Evolutionary conservation across 2,329 filamentous ascomycete species (phyloP), one percentile per base, ranked within the genome.

Genomic region (Polytolypa hystricis): DNA sequence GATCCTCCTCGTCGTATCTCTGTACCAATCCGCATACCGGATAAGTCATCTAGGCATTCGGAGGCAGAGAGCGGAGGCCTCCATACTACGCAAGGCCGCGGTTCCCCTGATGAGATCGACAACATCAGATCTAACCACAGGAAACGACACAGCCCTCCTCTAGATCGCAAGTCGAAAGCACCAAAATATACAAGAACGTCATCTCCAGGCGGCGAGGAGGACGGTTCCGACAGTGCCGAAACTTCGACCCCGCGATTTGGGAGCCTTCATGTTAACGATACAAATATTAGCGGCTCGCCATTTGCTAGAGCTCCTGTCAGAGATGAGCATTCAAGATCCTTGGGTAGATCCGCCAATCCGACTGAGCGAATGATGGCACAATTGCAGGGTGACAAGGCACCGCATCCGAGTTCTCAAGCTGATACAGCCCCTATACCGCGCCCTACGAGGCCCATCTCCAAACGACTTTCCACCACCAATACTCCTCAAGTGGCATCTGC

Each of bases 201-300:
- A 3, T 48, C 53, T 8, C 45, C 49, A 1, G 43, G 47, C 4
- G 41, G 44, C 4, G 55, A 56, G 7, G 47, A 54, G 19, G 33
- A 45, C 19, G 45, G 32, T 7, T 41, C 48, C 29, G 47, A 47
- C 7, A 48, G 47, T 29, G 42, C 40, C 15, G 47, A 46, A 16
- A 39, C 38, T 21, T 35, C 42, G 17, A 55, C 51, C 4, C 37
- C 32, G 33, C 41, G 52, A 11, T 49, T 44, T n/a, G 47, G 46
- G 9, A 44, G 47, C 37, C 40, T 39, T 33, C 53, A 53, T 41
- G 48, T 50, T 4, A 49, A 48, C 2, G 51, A 52, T 45, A 51
- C 52, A 27, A 64, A 61, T 30, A 68, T 66, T 28, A 69, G 62
- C 38, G 66, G 67, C 5, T 62, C 60, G 21, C 67, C 67, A 14